These are phyloP conservation scores for Mycosphaerella arachidis DNA, from an alignment of 2,329 filamentous ascomycete species.

Conservation along the genomic window DNA sequence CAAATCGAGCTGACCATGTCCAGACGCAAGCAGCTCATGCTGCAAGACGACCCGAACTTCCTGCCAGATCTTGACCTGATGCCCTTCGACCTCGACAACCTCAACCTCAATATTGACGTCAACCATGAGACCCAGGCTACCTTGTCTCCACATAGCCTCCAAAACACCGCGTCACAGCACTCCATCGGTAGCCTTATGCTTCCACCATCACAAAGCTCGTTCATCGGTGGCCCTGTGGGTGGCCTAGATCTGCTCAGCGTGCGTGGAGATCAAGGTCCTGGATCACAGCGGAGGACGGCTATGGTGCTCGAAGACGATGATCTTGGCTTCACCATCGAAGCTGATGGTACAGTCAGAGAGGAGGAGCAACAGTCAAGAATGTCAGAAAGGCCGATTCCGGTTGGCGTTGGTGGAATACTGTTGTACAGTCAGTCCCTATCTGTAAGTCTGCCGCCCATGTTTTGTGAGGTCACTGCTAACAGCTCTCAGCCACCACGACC, in stretches of 20 bases:
- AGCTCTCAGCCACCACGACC: neutral
- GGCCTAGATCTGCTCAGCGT: slow-evolving; percentile 38
- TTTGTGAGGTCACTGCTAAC: neutral
- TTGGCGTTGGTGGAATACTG: neutral
- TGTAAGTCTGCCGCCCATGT: neutral
- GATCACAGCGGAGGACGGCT: slow-evolving; percentile 5
- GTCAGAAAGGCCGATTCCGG: neutral
- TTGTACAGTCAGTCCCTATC: neutral
- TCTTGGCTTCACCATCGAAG: slow-evolving; percentile 44
- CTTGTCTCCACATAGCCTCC: slow-evolving; percentile 36
- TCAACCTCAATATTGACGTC: slow-evolving; percentile 39
- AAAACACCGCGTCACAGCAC: slow-evolving; percentile 22
- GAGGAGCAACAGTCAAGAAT: neutral
- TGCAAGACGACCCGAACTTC: slow-evolving; percentile 81
- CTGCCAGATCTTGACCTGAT: slow-evolving; percentile 61
- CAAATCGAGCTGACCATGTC: neutral
- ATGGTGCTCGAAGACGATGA: slow-evolving; percentile 25
- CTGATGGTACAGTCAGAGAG: slow-evolving; percentile 53
- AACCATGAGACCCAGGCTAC: slow-evolving; percentile 35
- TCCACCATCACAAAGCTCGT: slow-evolving; percentile 36
- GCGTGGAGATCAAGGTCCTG: slow-evolving; percentile 41
- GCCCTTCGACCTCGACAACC: slow-evolving; percentile 51
- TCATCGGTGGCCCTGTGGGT: slow-evolving; percentile 37
- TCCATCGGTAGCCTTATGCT: slow-evolving; percentile 45
- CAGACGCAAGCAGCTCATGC: slow-evolving; percentile 70